Conservation (phyloP, 768 basidiomycete genomes). For the Sistotremastrum suecicum region DNA sequence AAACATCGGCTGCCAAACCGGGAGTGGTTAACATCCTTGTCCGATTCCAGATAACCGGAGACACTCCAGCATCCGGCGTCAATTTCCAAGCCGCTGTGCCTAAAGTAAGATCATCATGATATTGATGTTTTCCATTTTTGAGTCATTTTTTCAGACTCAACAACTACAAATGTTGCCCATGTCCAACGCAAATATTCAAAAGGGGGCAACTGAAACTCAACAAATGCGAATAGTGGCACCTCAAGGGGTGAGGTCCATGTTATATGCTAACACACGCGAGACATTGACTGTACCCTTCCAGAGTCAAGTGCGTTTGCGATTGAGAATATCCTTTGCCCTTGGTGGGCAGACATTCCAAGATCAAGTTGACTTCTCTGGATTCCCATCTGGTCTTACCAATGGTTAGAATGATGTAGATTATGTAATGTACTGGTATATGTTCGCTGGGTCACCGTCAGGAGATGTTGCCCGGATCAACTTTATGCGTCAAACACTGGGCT, state of each 20-base stretch:
- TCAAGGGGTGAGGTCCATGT: slow-evolving; percentile 48
- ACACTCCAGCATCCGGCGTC: slow-evolving; percentile 39
- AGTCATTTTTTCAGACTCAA: slow-evolving; percentile 49
- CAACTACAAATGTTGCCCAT: slow-evolving; percentile 97
- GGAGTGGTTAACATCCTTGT: slow-evolving; percentile 86
- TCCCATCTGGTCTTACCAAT: slow-evolving; percentile 62
- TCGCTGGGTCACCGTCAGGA: too few relatives aligned
- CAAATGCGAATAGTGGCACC: slow-evolving; percentile 90
- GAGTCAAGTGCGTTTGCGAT: slow-evolving; percentile 71
- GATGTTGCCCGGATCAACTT: too few relatives aligned
- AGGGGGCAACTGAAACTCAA: slow-evolving; percentile 80
- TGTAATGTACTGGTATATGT: too few relatives aligned
- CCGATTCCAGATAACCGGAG: slow-evolving; percentile 60
- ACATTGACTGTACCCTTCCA: slow-evolving; percentile 16
- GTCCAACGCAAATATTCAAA: slow-evolving; percentile 68
- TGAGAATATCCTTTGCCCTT: slow-evolving; percentile 70
- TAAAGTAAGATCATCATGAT: slow-evolving; percentile 39
- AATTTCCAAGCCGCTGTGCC: slow-evolving; percentile 98
- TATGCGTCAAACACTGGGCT: too few relatives aligned
- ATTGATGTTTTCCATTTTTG: not conserved
- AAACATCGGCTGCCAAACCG: slow-evolving; percentile 65
- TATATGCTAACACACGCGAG: slow-evolving; percentile 3
- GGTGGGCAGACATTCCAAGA: slow-evolving; percentile 67
- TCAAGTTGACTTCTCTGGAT: slow-evolving; percentile 87
- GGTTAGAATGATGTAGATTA: slow-evolving; percentile 5